Evolutionary conservation across 768 basidiomycete species (phyloP).

Genomic region (Podaxis rugospora): DNA sequence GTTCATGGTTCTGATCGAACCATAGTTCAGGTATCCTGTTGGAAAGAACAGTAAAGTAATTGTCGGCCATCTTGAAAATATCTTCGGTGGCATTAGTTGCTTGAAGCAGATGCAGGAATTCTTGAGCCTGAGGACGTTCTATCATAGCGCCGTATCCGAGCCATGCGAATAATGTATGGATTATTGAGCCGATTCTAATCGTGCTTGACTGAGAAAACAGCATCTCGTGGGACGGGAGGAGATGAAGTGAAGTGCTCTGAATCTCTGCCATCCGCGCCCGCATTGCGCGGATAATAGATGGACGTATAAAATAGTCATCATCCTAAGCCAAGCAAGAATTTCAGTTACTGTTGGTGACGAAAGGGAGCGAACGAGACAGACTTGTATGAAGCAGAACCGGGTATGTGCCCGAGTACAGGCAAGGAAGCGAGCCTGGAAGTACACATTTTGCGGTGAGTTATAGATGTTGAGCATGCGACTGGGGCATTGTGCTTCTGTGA

Average conservation of each 20-base stretch:
- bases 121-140: conserved; percentile 32
- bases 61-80: conserved; percentile 64
- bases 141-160: conserved; percentile 61
- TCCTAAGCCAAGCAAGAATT: conserved; percentile 36
- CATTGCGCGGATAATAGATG: conserved; percentile 53
- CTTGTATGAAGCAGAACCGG: conserved; percentile 61
- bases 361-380: conserved; percentile 14
- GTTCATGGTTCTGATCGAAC: conserved; percentile 59
- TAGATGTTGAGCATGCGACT: conserved; percentile 41
- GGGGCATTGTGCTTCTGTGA: conserved; percentile 37
- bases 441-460: conserved; percentile 53
- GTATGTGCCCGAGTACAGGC: conserved; percentile 50
- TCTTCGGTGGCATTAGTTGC: conserved; percentile 40
- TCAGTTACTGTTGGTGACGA: background rate
- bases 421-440: conserved; percentile 59
- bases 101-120: conserved; percentile 46
- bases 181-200: conserved; percentile 26
- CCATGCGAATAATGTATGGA: conserved; percentile 63
- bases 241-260: conserved; percentile 34
- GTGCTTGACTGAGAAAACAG: conserved; percentile 49
- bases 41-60: conserved; percentile 57
- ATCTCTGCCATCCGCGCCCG: conserved; percentile 31
- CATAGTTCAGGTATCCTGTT: conserved; percentile 56
- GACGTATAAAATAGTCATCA: conserved; percentile 61
- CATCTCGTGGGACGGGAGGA: conserved; percentile 60